A percentile compares a stretch with the other conserved stretches of the same genome.
phyloP scores from a whole-genome alignment of 352 stramenopile genomes.

The Phytophthora melonis region DNA sequence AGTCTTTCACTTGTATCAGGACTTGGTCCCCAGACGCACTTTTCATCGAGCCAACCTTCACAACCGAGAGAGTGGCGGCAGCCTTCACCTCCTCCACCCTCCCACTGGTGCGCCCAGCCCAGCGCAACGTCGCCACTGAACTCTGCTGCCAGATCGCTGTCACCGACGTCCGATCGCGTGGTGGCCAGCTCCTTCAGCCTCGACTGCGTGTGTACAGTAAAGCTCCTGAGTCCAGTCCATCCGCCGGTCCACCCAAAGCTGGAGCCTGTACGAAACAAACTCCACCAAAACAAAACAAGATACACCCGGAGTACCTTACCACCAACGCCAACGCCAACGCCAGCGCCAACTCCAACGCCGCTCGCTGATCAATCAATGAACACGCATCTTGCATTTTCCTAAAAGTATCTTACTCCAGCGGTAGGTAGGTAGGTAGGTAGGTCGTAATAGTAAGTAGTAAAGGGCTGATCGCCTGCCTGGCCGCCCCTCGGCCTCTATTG shows the following conservation, averaged over 20 bases:
- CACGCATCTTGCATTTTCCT: slow-evolving; percentile 25
- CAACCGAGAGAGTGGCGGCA: neutral
- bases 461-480: too few species aligned
- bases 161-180: neutral
- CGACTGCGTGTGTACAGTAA: neutral
- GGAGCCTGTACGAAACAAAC: neutral
- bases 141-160: neutral
- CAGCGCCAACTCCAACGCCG: too few species aligned
- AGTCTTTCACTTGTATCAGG: neutral
- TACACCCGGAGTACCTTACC: neutral
- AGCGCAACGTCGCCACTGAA: neutral
- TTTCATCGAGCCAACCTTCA: neutral
- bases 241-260: neutral
- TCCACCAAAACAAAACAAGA: neutral
- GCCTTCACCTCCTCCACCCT: neutral
- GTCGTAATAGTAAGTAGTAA: too few species aligned
- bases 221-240: neutral
- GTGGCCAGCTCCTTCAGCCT: neutral
- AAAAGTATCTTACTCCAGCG: slow-evolving; percentile 28
- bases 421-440: too few species aligned
- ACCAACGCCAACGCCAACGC: neutral
- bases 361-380: slow-evolving; percentile 4
- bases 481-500: slow-evolving; percentile 51
- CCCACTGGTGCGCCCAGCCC: neutral
- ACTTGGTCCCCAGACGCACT: neutral